phyloP scores from a whole-genome alignment of 169 alveolate species.

The Fabrea salina region DNA sequence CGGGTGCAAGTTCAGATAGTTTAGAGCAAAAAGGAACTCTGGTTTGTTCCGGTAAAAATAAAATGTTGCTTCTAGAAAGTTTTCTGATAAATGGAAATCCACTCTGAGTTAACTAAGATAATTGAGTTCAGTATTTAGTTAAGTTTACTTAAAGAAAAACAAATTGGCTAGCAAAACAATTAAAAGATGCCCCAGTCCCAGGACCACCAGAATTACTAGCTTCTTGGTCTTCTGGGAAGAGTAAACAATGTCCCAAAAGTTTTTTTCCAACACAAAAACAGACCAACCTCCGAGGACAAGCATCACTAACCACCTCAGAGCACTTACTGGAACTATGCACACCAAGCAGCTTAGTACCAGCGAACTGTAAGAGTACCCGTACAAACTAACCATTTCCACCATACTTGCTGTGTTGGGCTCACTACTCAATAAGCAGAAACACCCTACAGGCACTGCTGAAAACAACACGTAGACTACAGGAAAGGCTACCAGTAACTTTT shows the following conservation, averaged over 20 bases:
- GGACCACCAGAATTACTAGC: neutral
- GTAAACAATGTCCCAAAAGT: neutral
- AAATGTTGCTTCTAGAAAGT: no score
- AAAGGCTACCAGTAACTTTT: neutral
- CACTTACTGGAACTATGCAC: neutral
- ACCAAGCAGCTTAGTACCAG: neutral
- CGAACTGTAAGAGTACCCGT: neutral
- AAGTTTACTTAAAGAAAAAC: neutral
- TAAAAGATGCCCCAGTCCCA: neutral
- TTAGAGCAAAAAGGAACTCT: no score
- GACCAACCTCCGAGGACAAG: neutral
- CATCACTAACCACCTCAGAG: neutral
- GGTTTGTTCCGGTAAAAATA: no score
- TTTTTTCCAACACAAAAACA: neutral
- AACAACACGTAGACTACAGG: neutral
- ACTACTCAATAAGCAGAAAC: neutral
- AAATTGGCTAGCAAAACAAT: constrained; percentile 1
- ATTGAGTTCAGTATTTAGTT: no score
- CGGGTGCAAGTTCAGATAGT: no score
- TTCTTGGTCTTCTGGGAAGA: neutral
- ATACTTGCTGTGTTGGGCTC: no score
- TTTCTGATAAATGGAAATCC: no score
- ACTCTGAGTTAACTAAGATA: no score
- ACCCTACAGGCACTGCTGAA: neutral
- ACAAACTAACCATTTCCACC: neutral